Base-by-base conservation (phyloP, 2,329 filamentous ascomycete genomes). In the Colletotrichum abscissum region DNA sequence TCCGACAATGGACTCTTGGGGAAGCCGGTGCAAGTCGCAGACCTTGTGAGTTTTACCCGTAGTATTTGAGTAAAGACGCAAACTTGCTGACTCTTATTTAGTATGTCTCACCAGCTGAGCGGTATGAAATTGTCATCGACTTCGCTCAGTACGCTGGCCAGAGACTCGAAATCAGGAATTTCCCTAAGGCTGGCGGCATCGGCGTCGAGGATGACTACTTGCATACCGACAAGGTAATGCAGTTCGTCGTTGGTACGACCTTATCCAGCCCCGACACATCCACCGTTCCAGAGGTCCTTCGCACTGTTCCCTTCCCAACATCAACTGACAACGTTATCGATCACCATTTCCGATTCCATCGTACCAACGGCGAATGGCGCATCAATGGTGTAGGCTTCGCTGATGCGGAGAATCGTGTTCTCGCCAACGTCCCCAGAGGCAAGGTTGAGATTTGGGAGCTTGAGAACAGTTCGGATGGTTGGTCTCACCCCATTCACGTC, bases 101-200 rank as follows among this genome's bases (percentile, higher is more conserved):
- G 4, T 81, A 83, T 42, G 80, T 90, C 57, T 81, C 87, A 5
- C 88, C 89, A 81, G 89, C 87, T 7, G 89, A 91, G 78, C 85
- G 89, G 6, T 91, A 88, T 75, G 89, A 91, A 76, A 81, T 90
- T 22, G 82, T 91, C 42, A 80, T 91, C 69, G 89, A 91, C 79
- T 91, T 91, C 76, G 78, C 85, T 12, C 69, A 77, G 3, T 88
- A 83, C 74, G 81, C 81, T 2, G 87, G 87, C 59, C 81, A 88
- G 77, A 88, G 86, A 70, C 78, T 90, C 72, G 81, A 82, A 5
- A 75, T 87, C 58, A 80, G 78, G 33, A 87, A 87, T 73, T 70
- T 55, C 6, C 67, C 19, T 75, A 66, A 35, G 14, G 70, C 67
- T 9, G 67, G 75, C 2, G 76, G 78, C 4, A 78, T 86, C 38